These are phyloP conservation scores for Alloascoidea hylecoeti DNA, from an alignment of 805 yeast species.

Conservation along the genomic window DNA sequence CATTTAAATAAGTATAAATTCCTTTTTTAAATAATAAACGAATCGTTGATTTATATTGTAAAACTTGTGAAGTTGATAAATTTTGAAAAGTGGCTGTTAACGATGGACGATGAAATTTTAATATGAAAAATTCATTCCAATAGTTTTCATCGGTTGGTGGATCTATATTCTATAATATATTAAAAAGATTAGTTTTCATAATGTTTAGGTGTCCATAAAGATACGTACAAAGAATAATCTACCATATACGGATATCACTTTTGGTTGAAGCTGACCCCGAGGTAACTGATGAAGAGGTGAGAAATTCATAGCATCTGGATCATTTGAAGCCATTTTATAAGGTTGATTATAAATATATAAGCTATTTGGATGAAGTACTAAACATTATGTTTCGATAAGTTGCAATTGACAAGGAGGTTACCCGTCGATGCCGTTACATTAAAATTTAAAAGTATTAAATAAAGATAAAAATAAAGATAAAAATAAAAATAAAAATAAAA, in stretches of 20 bases:
- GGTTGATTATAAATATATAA: too few species aligned
- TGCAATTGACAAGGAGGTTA: too few species aligned
- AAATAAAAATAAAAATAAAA: too few species aligned
- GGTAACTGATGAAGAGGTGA: slow-evolving; percentile 1
- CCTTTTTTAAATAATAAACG: not conserved
- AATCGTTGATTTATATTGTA: not conserved
- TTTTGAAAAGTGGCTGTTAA: slow-evolving; percentile 1
- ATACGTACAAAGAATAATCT: not conserved
- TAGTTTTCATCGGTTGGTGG: not conserved
- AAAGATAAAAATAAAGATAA: too few species aligned
- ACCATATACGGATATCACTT: not conserved
- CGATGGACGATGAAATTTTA: slow-evolving; percentile 1
- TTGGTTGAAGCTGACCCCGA: slow-evolving; percentile 2
- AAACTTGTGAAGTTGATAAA: not conserved
- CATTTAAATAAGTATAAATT: not conserved
- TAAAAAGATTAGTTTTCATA: not conserved
- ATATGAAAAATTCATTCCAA: slow-evolving; percentile 2
- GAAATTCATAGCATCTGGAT: too few species aligned
- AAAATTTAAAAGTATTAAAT: too few species aligned
- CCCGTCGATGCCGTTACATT: too few species aligned
- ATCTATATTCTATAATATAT: not conserved
- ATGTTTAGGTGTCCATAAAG: not conserved
- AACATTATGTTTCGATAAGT: too few species aligned
- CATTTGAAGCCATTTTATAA: too few species aligned
- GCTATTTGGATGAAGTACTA: too few species aligned